A percentile compares a stretch with the other conserved stretches of the same genome.
phyloP scores from a whole-genome alignment of 768 basidiomycete species.

The Mycena pura region DNA sequence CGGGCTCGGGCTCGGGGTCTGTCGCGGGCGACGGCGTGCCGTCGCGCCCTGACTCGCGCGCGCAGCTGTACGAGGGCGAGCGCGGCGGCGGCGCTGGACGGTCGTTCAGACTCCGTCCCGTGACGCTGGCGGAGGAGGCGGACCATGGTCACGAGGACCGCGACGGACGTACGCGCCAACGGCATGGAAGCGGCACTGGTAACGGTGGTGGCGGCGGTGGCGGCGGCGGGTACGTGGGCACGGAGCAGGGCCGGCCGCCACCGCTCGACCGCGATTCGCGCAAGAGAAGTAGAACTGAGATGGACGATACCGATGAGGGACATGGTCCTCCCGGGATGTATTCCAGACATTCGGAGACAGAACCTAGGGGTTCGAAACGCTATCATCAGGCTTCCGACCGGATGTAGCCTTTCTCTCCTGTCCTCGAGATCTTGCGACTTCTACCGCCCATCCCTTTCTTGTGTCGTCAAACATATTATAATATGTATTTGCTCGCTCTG shows the following conservation, averaged over 20 bases:
- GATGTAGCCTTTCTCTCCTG: constrained; percentile 6
- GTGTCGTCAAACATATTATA: no score
- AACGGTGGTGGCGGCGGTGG: no score
- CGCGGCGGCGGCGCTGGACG: constrained; percentile 43
- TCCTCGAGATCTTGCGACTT: constrained; percentile 10
- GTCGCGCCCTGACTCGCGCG: constrained; percentile 59
- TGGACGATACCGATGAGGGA: constrained; percentile 67
- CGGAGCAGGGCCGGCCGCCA: constrained; percentile 49
- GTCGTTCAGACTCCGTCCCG: constrained; percentile 59
- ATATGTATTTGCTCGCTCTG: no score
- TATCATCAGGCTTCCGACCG: constrained; percentile 58
- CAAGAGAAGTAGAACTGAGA: constrained; percentile 66
- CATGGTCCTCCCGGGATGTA: constrained; percentile 48
- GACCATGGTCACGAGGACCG: constrained; percentile 63
- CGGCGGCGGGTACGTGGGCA: constrained; percentile 35
- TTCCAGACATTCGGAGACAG: constrained; percentile 43
- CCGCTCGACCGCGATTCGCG: constrained; percentile 57
- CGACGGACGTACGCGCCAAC: constrained; percentile 25
- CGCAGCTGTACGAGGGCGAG: constrained; percentile 58
- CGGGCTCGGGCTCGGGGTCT: constrained; percentile 61
- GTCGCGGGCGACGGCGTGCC: constrained; percentile 41
- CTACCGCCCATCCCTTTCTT: background rate
- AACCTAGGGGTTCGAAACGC: constrained; percentile 63
- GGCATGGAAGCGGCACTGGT: constrained; percentile 38
- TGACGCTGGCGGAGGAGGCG: constrained; percentile 52